Percentiles rank a stretch among this genome's conserved stretches.
These are phyloP conservation scores for Leccinellum rugosiceps DNA, from an alignment of 768 basidiomycete species.

Conservation along the genomic window DNA sequence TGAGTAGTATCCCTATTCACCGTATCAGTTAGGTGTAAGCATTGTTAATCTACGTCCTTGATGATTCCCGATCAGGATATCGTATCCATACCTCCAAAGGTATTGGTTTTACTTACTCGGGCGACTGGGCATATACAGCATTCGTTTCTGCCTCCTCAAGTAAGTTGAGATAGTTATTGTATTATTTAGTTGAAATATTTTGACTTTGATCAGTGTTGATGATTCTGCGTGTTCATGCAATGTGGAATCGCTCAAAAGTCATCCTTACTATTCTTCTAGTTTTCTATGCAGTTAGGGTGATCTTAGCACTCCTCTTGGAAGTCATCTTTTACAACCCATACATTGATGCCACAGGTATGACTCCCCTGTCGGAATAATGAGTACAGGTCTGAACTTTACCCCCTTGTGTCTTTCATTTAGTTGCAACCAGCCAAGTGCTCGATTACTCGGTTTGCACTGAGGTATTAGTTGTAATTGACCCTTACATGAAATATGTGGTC, in stretches of 20 bases:
- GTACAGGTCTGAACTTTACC: not conserved
- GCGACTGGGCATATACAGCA: not conserved
- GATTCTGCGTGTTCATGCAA: not conserved
- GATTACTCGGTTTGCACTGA: too few relatives aligned
- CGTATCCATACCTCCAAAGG: not conserved
- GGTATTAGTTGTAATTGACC: too few relatives aligned
- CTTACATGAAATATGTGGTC: too few relatives aligned
- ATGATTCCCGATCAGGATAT: not conserved
- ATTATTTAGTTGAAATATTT: not conserved
- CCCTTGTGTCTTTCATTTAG: too few relatives aligned
- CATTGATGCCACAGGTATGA: not conserved
- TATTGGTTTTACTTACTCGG: not conserved
- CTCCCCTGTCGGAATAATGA: not conserved
- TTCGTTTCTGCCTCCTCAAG: not conserved
- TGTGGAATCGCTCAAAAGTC: not conserved
- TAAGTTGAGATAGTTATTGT: not conserved
- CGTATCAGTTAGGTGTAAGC: not conserved
- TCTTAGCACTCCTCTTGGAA: not conserved
- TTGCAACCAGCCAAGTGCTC: too few relatives aligned
- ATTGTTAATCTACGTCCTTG: not conserved
- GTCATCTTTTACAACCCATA: not conserved
- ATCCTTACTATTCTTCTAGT: not conserved
- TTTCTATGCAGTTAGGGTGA: not conserved
- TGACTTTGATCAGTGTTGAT: not conserved
- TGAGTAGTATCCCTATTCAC: not conserved